Conservation (phyloP, 371 early-diverging fungal genomes). For the Umbelopsis sp. region DNA sequence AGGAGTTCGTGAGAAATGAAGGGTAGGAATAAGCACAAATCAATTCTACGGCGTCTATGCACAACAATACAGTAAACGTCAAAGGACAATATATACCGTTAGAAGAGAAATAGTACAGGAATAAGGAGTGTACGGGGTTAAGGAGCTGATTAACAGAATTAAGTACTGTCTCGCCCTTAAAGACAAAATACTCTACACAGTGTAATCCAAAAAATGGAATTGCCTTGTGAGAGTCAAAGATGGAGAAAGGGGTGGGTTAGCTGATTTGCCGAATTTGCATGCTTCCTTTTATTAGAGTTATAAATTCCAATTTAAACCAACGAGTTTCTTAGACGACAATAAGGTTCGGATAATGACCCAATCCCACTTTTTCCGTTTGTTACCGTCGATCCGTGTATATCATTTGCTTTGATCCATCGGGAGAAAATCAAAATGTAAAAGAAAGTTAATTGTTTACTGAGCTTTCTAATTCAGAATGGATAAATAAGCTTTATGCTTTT, state of each 20-base stretch:
- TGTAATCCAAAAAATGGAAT: neutral
- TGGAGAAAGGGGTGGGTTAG: neutral
- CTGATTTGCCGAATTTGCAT: neutral
- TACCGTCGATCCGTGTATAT: neutral
- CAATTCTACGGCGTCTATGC: neutral
- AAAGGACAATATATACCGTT: neutral
- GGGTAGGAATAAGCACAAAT: neutral
- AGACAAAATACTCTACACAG: neutral
- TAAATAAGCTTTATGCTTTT: no score
- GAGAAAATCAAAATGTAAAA: neutral
- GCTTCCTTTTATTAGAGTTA: constrained; percentile 5
- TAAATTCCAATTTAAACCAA: constrained; percentile 9
- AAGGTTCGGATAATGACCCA: neutral
- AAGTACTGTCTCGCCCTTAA: constrained; percentile 1
- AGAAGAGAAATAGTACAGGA: neutral
- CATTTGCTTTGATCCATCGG: neutral
- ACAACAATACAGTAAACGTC: neutral
- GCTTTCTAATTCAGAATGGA: no score
- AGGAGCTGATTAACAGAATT: neutral
- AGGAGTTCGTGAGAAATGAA: neutral
- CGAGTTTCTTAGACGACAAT: neutral
- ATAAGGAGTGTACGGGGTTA: constrained; percentile 13
- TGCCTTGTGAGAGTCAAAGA: neutral
- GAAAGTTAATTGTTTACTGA: neutral
- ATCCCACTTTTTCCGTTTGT: neutral